These are phyloP conservation scores for Tuber microsphaerosporum DNA, from an alignment of 495 filamentous ascomycete genomes.

Conservation along the genomic window DNA sequence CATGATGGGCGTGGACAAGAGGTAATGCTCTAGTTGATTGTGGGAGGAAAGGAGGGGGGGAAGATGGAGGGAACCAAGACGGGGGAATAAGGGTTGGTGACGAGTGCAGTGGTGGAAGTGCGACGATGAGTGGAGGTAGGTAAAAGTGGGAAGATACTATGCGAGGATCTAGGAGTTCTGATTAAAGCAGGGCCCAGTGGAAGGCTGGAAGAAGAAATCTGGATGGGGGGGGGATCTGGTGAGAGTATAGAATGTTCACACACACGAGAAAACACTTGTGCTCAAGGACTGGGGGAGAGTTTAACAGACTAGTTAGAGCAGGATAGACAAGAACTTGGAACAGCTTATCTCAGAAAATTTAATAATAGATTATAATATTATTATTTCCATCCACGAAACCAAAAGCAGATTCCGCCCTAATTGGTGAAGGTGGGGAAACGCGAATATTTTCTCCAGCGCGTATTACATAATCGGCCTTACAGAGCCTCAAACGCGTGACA, in stretches of 20 bases:
- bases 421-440: constrained; percentile 37
- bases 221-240: no score
- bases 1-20: constrained; percentile 17
- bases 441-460: constrained; percentile 29
- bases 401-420: constrained; percentile 11
- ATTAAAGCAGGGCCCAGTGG: neutral
- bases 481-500: constrained; percentile 34
- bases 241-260: neutral
- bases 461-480: constrained; percentile 28
- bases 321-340: neutral
- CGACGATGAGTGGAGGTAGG: neutral
- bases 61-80: constrained; percentile 6
- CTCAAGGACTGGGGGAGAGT: neutral
- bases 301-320: neutral
- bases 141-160: neutral
- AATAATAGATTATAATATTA: neutral
- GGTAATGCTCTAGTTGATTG: constrained; percentile 16
- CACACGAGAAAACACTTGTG: constrained; percentile 9
- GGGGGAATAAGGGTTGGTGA: constrained; percentile 10
- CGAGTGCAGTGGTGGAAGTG: neutral
- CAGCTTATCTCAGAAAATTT: neutral
- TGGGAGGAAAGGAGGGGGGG: constrained; percentile 5
- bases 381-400: neutral
- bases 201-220: neutral
- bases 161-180: neutral